Conservation (phyloP, 129 eudicot species). For the Saussurea involucrata region DNA sequence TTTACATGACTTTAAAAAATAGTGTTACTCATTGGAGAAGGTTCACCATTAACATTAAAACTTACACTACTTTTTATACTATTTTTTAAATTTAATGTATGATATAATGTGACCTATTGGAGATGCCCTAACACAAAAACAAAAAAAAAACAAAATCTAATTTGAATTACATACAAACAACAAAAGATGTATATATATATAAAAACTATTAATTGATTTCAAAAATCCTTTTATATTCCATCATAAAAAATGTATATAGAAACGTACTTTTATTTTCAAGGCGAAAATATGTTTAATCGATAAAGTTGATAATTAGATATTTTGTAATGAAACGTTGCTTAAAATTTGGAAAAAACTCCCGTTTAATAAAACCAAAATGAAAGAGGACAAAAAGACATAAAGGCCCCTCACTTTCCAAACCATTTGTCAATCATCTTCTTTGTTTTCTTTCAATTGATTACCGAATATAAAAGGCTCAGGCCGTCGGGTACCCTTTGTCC, state of each 20-base stretch:
- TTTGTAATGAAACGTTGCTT: not conserved
- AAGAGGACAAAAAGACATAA: conserved; percentile 13
- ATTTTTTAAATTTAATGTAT: too few species aligned
- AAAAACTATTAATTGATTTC: too few species aligned
- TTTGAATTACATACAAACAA: conserved; percentile 5
- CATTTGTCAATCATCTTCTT: conserved; percentile 15
- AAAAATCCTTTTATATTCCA: too few species aligned
- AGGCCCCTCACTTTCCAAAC: conserved; percentile 2
- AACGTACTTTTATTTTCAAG: not conserved
- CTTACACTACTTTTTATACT: too few species aligned
- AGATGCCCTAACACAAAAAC: not conserved
- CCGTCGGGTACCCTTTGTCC: conserved; percentile 64
- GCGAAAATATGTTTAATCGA: not conserved
- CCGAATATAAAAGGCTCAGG: conserved; percentile 40
- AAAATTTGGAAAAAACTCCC: not conserved
- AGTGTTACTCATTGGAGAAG: too few species aligned
- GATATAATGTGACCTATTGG: too few species aligned
- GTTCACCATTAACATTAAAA: too few species aligned
- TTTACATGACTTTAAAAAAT: too few species aligned
- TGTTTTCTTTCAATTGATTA: conserved; percentile 31
- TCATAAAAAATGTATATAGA: too few species aligned
- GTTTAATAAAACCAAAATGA: not conserved
- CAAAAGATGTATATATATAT: not conserved
- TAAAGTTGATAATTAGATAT: not conserved
- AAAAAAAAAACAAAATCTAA: not conserved